Evolutionary conservation across 768 basidiomycete species (phyloP).

Genomic region (Kwoniella pini): DNA sequence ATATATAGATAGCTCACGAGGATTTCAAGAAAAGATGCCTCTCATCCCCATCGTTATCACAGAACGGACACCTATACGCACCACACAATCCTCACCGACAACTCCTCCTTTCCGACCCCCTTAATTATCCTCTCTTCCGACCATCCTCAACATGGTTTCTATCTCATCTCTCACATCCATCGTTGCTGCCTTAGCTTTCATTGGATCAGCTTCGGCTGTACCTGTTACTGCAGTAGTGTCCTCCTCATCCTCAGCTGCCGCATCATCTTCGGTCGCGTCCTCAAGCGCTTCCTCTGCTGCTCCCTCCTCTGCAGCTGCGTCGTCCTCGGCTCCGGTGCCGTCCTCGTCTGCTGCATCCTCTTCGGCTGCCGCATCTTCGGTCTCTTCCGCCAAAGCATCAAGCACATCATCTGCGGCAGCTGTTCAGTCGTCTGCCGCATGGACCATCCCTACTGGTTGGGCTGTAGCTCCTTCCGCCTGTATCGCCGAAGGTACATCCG

Average conservation of each 20-base stretch:
- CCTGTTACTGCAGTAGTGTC: constrained; percentile 5
- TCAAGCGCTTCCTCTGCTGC: constrained; percentile 11
- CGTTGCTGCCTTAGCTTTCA: constrained; percentile 6
- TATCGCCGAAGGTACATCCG: constrained; percentile 24
- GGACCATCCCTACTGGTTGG: constrained; percentile 27
- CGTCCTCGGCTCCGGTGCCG: background rate
- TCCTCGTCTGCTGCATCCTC: constrained; percentile 9
- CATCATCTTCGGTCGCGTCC: constrained; percentile 5
- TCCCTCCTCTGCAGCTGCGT: background rate
- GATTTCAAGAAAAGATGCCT: background rate
- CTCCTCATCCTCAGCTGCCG: background rate
- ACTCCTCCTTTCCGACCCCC: constrained; percentile 13
- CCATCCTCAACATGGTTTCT: constrained; percentile 13
- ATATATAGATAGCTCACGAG: background rate
- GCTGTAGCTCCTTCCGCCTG: constrained; percentile 18
- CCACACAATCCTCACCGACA: background rate
- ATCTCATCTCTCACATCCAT: constrained; percentile 5
- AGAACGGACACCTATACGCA: background rate
- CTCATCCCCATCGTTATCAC: constrained; percentile 1
- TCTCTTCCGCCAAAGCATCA: background rate
- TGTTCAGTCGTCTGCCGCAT: constrained; percentile 14
- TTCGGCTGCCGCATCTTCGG: background rate
- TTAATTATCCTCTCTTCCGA: background rate
- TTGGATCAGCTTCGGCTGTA: background rate
- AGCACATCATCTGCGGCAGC: constrained; percentile 12